A percentile compares a stretch with the other conserved stretches of the same genome.
These are phyloP conservation scores for Suhomyces wounanorum DNA, from an alignment of 1,139 yeast genomes.

Conservation along the genomic window DNA sequence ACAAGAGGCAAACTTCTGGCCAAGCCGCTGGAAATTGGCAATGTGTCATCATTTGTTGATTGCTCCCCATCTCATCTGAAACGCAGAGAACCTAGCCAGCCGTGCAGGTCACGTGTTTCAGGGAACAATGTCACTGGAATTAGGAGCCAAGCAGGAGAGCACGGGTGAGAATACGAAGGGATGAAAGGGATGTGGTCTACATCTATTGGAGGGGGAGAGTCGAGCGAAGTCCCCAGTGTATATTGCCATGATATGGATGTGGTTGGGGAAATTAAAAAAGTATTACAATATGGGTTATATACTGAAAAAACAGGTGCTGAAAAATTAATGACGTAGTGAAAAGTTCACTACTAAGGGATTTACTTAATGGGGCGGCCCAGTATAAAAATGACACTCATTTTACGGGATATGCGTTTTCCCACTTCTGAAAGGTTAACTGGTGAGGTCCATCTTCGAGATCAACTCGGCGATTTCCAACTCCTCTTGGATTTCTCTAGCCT, in stretches of 20 bases:
- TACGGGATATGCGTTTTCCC: neutral
- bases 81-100: conserved; percentile 1
- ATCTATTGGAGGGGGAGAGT: neutral
- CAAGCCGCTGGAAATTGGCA: too few relatives aligned
- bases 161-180: neutral
- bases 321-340: neutral
- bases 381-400: neutral
- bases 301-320: neutral
- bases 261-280: neutral
- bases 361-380: neutral
- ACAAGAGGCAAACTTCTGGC: too few relatives aligned
- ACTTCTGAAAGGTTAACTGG: neutral
- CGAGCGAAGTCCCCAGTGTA: too few relatives aligned
- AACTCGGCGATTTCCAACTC: conserved; percentile 27
- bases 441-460: conserved; percentile 17
- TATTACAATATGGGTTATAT: too few relatives aligned
- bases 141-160: neutral
- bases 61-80: neutral
- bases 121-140: neutral
- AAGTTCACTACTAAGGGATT: neutral
- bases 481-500: conserved; percentile 20
- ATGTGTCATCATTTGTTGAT: neutral
- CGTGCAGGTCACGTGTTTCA: neutral
- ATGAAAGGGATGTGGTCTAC: neutral
- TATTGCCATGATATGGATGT: neutral